Evolutionary conservation across 805 yeast species (phyloP).

Genomic region (Monosporozyma yasuniensis): DNA sequence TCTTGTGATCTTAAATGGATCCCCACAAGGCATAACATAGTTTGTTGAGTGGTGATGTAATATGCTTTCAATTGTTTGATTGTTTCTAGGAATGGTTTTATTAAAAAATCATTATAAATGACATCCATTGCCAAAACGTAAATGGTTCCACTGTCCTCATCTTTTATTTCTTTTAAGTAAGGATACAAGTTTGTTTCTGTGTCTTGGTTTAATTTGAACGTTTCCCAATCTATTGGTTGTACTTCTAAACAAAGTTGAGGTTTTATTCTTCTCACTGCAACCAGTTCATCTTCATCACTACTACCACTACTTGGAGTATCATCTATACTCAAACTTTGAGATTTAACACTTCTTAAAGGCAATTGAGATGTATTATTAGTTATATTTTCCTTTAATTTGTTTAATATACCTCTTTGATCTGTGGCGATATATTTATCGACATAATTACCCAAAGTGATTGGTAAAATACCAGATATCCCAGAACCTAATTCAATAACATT

Average conservation of each 20-base stretch:
- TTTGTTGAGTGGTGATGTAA: slow-evolving; percentile 1
- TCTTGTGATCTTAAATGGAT: slow-evolving; percentile 28
- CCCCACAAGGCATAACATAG: slow-evolving; percentile 17
- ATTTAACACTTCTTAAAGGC: slow-evolving; percentile 11
- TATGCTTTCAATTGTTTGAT: slow-evolving; percentile 10
- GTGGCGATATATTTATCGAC: slow-evolving; percentile 23
- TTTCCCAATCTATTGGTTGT: slow-evolving; percentile 28
- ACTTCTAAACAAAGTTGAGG: slow-evolving; percentile 13
- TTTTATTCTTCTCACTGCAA: not conserved
- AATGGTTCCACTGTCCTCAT: slow-evolving; percentile 4
- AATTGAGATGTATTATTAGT: slow-evolving; percentile 20
- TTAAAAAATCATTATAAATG: slow-evolving; percentile 29
- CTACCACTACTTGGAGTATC: not conserved
- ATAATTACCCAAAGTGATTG: slow-evolving; percentile 23
- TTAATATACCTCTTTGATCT: slow-evolving; percentile 28
- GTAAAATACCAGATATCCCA: slow-evolving; percentile 27
- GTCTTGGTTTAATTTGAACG: slow-evolving; percentile 10
- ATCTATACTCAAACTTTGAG: slow-evolving; percentile 7
- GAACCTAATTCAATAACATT: slow-evolving; percentile 27
- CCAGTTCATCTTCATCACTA: not conserved
- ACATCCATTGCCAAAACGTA: slow-evolving; percentile 30
- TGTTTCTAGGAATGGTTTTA: slow-evolving; percentile 25
- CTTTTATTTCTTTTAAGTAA: slow-evolving; percentile 1
- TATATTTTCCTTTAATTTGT: slow-evolving; percentile 21
- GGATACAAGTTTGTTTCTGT: slow-evolving; percentile 1